Conservation (phyloP, 331 rosid species). For the Ulmus americana region DNA sequence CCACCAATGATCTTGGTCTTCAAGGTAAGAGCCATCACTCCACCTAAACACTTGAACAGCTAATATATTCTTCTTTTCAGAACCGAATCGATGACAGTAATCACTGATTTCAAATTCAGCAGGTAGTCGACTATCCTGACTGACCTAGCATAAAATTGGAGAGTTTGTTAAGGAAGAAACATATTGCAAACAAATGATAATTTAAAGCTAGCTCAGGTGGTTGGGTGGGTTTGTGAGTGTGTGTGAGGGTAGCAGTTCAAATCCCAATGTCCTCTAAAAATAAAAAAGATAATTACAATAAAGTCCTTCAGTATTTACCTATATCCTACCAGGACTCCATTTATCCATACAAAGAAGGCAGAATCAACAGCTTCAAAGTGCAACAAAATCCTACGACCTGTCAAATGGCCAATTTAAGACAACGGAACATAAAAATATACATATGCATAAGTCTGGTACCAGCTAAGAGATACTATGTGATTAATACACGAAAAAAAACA, state of each 20-base stretch:
- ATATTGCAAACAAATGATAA: not conserved
- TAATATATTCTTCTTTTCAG: slow-evolving; percentile 56
- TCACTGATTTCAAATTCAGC: slow-evolving; percentile 93
- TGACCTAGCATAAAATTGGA: slow-evolving; percentile 45
- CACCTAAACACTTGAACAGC: slow-evolving; percentile 94
- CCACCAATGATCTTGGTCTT: slow-evolving; percentile 99
- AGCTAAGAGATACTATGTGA: not conserved
- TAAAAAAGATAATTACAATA: slow-evolving; percentile 1
- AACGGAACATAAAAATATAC: not conserved
- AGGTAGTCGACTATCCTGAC: slow-evolving; percentile 93
- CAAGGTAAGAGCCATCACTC: slow-evolving; percentile 98
- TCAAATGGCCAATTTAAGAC: slow-evolving; percentile 18
- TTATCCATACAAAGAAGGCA: slow-evolving; percentile 86
- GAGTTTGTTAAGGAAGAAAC: slow-evolving; percentile 23
- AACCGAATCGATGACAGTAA: slow-evolving; percentile 66
- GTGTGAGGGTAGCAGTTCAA: too few species aligned
- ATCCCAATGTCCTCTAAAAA: not conserved
- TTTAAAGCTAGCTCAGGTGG: too few species aligned
- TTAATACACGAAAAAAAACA: not conserved
- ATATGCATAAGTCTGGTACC: not conserved
- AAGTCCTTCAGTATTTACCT: slow-evolving; percentile 38
- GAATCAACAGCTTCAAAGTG: slow-evolving; percentile 98
- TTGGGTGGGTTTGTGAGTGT: too few species aligned
- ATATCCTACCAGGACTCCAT: slow-evolving; percentile 79
- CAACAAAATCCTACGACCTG: slow-evolving; percentile 84